A percentile compares a stretch with the other conserved stretches of the same genome.
Conservation (phyloP, 2,329 filamentous ascomycete genomes). For the Scedosporium apiospermum region DNA sequence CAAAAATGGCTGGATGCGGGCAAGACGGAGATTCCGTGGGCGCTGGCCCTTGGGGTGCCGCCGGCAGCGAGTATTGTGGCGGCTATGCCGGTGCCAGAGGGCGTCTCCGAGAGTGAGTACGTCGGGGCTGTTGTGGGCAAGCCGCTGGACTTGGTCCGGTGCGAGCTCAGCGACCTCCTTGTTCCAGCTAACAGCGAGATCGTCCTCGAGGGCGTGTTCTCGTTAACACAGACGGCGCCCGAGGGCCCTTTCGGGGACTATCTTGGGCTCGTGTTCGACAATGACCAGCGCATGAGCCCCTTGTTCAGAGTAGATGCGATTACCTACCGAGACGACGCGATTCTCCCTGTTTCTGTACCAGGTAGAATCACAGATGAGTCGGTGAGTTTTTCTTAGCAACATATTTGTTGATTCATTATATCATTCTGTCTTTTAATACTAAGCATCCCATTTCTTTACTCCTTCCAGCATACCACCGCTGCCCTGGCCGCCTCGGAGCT, state of each 20-base stretch:
- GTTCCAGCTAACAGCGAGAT: constrained; percentile 42
- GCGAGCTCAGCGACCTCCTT: constrained; percentile 37
- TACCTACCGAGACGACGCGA: constrained; percentile 36
- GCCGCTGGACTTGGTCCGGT: constrained; percentile 38
- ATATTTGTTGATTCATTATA: too few species aligned
- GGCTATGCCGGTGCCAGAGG: constrained; percentile 38
- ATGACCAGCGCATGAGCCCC: constrained; percentile 26
- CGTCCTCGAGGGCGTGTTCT: constrained; percentile 38
- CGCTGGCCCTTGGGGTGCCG: constrained; percentile 36
- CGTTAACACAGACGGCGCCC: constrained; percentile 26
- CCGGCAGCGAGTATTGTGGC: constrained; percentile 38
- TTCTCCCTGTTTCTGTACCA: constrained; percentile 36
- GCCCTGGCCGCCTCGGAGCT: constrained; percentile 33
- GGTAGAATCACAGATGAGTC: constrained; percentile 36
- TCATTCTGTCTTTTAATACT: neutral
- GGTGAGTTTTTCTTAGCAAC: constrained; percentile 6
- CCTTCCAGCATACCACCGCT: constrained; percentile 26
- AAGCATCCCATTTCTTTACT: constrained; percentile 2
- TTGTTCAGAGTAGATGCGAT: constrained; percentile 34
- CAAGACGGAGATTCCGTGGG: constrained; percentile 34
- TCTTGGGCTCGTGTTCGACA: constrained; percentile 23
- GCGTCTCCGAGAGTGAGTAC: constrained; percentile 37
- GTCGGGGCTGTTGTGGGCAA: constrained; percentile 34
- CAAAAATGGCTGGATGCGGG: constrained; percentile 35
- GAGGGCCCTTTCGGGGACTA: constrained; percentile 41